Evolutionary conservation across 192 early-diverging fungal genomes (phyloP).

Genomic region (Rhizoclosmatium globosum): DNA sequence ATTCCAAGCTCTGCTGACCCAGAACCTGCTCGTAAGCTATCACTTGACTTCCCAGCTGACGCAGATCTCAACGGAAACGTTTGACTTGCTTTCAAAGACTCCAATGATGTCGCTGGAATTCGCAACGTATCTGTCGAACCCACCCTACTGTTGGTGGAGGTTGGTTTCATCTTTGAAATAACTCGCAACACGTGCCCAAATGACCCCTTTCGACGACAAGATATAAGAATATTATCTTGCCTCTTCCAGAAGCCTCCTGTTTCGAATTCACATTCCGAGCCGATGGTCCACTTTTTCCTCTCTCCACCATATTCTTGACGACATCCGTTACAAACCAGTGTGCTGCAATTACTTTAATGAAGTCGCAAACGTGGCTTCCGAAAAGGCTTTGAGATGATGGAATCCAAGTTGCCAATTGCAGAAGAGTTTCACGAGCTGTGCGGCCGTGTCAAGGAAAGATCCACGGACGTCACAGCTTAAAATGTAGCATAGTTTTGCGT

Average conservation of each 20-base stretch:
- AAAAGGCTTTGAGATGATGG: conserved; percentile 13
- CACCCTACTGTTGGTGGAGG: not conserved
- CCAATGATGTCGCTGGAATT: not conserved
- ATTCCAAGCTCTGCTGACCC: not conserved
- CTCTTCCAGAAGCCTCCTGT: not conserved
- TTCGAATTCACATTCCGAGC: not conserved
- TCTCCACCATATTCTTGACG: conserved; percentile 5
- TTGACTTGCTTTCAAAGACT: not conserved
- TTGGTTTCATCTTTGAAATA: not conserved
- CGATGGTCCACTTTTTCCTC: not conserved
- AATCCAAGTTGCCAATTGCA: conserved; percentile 9
- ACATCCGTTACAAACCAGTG: conserved; percentile 45
- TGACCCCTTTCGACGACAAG: conserved; percentile 10
- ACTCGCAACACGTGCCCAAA: not conserved
- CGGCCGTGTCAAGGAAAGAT: conserved; percentile 30
- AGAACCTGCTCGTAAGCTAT: not conserved
- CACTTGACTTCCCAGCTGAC: not conserved
- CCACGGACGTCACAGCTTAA: conserved; percentile 35
- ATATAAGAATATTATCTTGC: not conserved
- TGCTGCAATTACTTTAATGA: conserved; percentile 29
- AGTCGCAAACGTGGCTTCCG: conserved; percentile 40
- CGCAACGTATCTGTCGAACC: conserved; percentile 1
- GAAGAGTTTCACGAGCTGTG: conserved; percentile 33
- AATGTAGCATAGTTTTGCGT: conserved; percentile 16
- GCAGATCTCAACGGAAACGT: not conserved